Base-by-base conservation (phyloP, 345 rosid genomes). In the Moricandia arvensis region DNA sequence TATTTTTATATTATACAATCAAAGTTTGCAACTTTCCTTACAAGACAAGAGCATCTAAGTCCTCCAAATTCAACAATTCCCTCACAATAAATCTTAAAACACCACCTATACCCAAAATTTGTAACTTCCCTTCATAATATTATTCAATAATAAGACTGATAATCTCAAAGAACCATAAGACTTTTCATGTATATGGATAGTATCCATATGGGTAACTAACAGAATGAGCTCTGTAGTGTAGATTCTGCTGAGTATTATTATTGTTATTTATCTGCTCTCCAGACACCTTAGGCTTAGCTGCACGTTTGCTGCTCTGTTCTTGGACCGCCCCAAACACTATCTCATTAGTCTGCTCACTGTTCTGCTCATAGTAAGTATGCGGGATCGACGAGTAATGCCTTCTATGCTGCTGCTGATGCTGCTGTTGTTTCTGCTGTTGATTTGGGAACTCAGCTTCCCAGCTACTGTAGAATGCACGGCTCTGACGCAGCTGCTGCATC, bases 401-500 rank as follows among this genome's bases (percentile, higher is more conserved):
- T 47, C 53, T 47, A 47, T 47, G 53, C 1, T 43, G 51, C 51
- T 43, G 43, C 43, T 89, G 24, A 47, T 47, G 53, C 1, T 43
- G 51, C 51, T 43, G 43, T 12, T 89, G 24, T 21, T 21, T 30
- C 16, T 43, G 51, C 51, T 47, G 53, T 59, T 79, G 87, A 66
- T 80, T 93, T 2, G 80, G 83, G 59, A 71, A 24, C 38, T 87
- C 89, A 21, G 85, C 88, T 21, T 85, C 91, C 93, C 93, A 87
- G 53, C 86, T 87, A 49, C 80, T 85, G 76, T 88, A 92, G 75
- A 92, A 83, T 3, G 88, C 91, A 2, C 84, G 87, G 74, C 97
- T 87, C 79, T 92, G 96, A 47, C 90, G 89, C 90, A 91, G 84
- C 68, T 90, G 97, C 37, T 89, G 91, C 79, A 89, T 81, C 83